Percentiles rank a stretch among this genome's conserved stretches.
Evolutionary conservation across 2,329 filamentous ascomycete species (phyloP).

Genomic region (Nemania sp.): DNA sequence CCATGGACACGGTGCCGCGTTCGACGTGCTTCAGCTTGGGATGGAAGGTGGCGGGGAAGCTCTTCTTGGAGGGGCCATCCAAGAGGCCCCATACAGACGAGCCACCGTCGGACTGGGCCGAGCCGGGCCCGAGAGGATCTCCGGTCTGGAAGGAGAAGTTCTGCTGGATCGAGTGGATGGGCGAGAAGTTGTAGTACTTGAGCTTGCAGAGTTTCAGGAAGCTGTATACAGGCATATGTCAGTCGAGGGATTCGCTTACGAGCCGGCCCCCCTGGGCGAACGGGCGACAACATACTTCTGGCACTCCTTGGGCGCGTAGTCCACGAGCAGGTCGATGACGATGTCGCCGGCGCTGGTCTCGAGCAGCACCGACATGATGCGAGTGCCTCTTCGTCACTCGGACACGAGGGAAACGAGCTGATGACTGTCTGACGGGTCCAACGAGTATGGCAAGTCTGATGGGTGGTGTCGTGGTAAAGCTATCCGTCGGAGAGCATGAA

Average conservation of each 20-base stretch:
- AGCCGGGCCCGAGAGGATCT: slow-evolving; percentile 87
- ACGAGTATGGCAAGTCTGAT: too few species aligned
- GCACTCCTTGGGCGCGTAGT: slow-evolving; percentile 88
- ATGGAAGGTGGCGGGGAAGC: slow-evolving; percentile 82
- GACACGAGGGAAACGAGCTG: neutral
- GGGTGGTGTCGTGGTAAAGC: neutral
- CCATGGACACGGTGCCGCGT: slow-evolving; percentile 95
- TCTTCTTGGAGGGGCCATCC: slow-evolving; percentile 70
- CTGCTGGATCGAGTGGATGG: slow-evolving; percentile 89
- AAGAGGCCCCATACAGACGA: slow-evolving; percentile 90
- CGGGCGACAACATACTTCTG: slow-evolving; percentile 74
- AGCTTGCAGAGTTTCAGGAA: slow-evolving; percentile 98
- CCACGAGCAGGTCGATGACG: slow-evolving; percentile 88
- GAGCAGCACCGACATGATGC: slow-evolving; percentile 83
- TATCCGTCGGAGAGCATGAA: neutral
- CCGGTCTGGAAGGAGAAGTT: slow-evolving; percentile 96
- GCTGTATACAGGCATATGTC: slow-evolving; percentile 61
- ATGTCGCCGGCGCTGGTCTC: slow-evolving; percentile 94
- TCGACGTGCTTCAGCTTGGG: slow-evolving; percentile 87
- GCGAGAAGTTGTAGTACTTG: slow-evolving; percentile 99
- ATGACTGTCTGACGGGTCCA: too few species aligned
- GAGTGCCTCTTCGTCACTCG: neutral
- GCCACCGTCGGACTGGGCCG: slow-evolving; percentile 85
- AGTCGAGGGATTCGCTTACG: slow-evolving; percentile 43
- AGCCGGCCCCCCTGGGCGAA: neutral